These are phyloP conservation scores for Martiniozyma asiatica DNA, from an alignment of 1,139 yeast species.

Conservation along the genomic window DNA sequence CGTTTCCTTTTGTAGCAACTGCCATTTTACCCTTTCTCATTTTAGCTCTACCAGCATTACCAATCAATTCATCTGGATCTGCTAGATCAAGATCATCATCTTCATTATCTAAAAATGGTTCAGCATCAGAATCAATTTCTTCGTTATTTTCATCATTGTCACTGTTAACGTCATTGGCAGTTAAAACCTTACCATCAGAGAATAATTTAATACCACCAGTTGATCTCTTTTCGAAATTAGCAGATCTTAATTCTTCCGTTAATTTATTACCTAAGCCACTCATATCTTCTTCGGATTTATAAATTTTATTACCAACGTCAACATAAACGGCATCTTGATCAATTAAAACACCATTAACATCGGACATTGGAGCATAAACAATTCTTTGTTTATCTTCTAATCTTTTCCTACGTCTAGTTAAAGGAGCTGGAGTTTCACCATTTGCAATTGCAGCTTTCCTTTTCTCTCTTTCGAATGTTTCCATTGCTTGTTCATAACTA, in stretches of 20 bases:
- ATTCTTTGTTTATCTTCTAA: conserved; percentile 89
- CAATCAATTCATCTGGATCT: conserved; percentile 24
- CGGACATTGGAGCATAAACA: conserved; percentile 98
- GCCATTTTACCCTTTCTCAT: conserved; percentile 45
- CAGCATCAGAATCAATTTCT: conserved; percentile 13
- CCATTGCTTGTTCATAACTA: conserved; percentile 71
- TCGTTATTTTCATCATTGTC: conserved; percentile 27
- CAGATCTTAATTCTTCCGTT: conserved; percentile 71
- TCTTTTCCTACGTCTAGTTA: conserved; percentile 64
- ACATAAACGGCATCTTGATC: conserved; percentile 97
- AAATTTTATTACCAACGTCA: conserved; percentile 54
- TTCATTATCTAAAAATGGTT: conserved; percentile 29
- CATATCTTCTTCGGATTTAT: conserved; percentile 45
- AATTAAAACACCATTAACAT: conserved; percentile 93
- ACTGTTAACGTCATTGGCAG: conserved; percentile 27
- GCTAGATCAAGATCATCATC: conserved; percentile 29
- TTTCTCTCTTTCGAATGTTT: conserved; percentile 63
- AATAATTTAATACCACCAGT: conserved; percentile 59
- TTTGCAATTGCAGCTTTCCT: conserved; percentile 48
- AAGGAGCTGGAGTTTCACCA: conserved; percentile 45
- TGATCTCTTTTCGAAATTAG: conserved; percentile 48
- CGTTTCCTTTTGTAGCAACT: conserved; percentile 37
- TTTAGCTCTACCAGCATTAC: conserved; percentile 44
- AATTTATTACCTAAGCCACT: conserved; percentile 54
- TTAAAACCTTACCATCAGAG: conserved; percentile 40